Base-by-base conservation (phyloP, 305 asterid species). In the Rubia balearica region DNA sequence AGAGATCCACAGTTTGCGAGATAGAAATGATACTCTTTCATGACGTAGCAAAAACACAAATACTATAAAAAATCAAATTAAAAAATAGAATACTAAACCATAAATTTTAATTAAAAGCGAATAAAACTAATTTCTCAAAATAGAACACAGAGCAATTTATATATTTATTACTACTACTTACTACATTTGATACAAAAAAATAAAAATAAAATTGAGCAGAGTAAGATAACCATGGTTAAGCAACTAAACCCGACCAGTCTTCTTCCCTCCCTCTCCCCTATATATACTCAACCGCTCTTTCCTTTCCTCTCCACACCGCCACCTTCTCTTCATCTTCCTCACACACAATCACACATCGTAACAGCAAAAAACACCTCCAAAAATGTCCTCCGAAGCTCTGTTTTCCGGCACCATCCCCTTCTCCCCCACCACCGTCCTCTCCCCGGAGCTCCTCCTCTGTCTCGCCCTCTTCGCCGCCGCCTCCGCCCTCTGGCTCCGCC, bases 401-500 rank as follows among this genome's bases (percentile, higher is more conserved):
- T 71, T 74, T 38, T 72, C 80, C 81, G 61, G 85, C 4, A 33
- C 38, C 77, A 7, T 79, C 40, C 86, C 89, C 13, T 65, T 77
- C 22, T 40, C 45, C 51, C 73, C 78, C 16, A 48, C 85, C 3
- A 38, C 67, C 21, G 69, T 59, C 2, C 74, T 71, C 8, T 77
- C 67, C 43, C 46, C 79, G 27, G 81, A 85, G 68, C 72, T 84
- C 61, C 53, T 79, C 10, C 45, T 86, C 21, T 78, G 75, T 49
- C 68, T 81, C 14, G 65, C 83, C 7, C 77, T 84, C 22, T 82
- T 89, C 65, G 14, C 78, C 9, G 83, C 87, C 2, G 72, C 82
- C 0, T 79, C 87, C 6, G 79, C 87, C 73, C 83, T 90, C 68
- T 89, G 88, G 89, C 81, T 89, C 7, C 77, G 87, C 3, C 97